Evolutionary conservation across 257 asterid genomes (phyloP).

Genomic region (Pogostemon cablin): DNA sequence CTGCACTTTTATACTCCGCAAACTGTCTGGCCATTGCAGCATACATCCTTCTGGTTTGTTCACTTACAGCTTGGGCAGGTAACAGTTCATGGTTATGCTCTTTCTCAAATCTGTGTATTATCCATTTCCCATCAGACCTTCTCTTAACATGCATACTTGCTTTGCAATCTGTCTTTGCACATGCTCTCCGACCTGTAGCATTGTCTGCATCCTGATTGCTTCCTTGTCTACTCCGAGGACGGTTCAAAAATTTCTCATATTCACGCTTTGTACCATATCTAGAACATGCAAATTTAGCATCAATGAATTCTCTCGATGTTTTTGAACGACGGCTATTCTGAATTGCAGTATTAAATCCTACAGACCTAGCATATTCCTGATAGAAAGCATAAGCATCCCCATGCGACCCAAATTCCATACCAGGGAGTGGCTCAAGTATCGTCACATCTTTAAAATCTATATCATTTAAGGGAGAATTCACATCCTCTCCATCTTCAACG

Average conservation of each 20-base stretch:
- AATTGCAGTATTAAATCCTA: conserved; percentile 88
- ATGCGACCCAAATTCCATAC: conserved; percentile 96
- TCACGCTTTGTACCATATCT: conserved; percentile 96
- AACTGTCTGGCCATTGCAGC: conserved; percentile 95
- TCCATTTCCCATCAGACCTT: conserved; percentile 92
- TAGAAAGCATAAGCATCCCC: conserved; percentile 93
- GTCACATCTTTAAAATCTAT: conserved; percentile 69
- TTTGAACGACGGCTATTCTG: conserved; percentile 95
- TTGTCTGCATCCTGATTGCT: conserved; percentile 77
- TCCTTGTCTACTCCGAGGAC: conserved; percentile 88
- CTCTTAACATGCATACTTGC: conserved; percentile 99
- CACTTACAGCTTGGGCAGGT: conserved; percentile 95
- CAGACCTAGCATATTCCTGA: conserved; percentile 94
- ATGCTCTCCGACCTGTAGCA: conserved; percentile 87
- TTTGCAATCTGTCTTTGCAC: conserved; percentile 95
- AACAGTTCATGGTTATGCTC: conserved; percentile 91
- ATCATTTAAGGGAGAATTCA: conserved; percentile 52
- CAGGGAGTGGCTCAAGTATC: conserved; percentile 94
- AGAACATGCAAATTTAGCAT: conserved; percentile 96
- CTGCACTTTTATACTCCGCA: conserved; percentile 88
- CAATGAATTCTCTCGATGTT: conserved; percentile 89
- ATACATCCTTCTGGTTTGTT: conserved; percentile 90
- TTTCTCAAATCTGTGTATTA: conserved; percentile 90
- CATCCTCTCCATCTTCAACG: conserved; percentile 61
- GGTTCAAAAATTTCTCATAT: conserved; percentile 76